Percentiles rank a stretch among this genome's conserved stretches.
These are phyloP conservation scores for Periconia sp. DNA, from an alignment of 2,329 filamentous ascomycete species.

Conservation along the genomic window DNA sequence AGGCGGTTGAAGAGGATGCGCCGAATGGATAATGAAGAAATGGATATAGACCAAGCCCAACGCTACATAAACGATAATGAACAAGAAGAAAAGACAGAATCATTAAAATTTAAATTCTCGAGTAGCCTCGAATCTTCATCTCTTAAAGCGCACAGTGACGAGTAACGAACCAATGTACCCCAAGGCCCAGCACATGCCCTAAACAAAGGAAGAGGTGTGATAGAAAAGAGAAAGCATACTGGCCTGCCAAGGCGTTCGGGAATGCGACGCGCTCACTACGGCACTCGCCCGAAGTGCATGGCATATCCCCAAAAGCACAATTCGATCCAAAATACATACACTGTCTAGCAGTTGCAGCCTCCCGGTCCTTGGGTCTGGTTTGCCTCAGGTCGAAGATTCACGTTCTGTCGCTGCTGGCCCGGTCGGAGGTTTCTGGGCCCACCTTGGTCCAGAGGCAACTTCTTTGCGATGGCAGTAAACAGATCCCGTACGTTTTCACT, in stretches of 20 bases:
- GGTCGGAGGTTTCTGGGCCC: slow-evolving; percentile 84
- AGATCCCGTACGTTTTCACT: slow-evolving; percentile 94
- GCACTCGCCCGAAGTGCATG: neutral
- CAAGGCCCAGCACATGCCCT: slow-evolving; percentile 31
- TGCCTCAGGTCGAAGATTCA: slow-evolving; percentile 70
- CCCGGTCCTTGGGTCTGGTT: slow-evolving; percentile 63
- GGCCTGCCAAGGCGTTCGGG: slow-evolving; percentile 10
- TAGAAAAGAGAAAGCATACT: slow-evolving; percentile 13
- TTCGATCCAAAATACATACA: slow-evolving; percentile 9
- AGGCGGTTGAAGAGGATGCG: neutral
- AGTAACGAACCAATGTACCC: slow-evolving; percentile 30
- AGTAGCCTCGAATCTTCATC: slow-evolving; percentile 36
- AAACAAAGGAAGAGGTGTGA: slow-evolving; percentile 13
- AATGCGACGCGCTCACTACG: neutral
- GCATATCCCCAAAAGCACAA: slow-evolving; percentile 3
- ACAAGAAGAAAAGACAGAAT: slow-evolving; percentile 15
- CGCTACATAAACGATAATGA: slow-evolving; percentile 8
- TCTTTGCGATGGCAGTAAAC: slow-evolving; percentile 97
- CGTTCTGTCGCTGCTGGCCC: slow-evolving; percentile 64
- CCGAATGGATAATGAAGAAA: neutral
- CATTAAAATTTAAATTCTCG: slow-evolving; percentile 40
- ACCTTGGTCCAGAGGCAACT: slow-evolving; percentile 92
- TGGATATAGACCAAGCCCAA: slow-evolving; percentile 8
- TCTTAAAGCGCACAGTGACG: slow-evolving; percentile 25
- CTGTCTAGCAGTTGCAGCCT: slow-evolving; percentile 67